Evolutionary conservation across 306 rosid species (phyloP).

Genomic region (Astragalus membranaceus): DNA sequence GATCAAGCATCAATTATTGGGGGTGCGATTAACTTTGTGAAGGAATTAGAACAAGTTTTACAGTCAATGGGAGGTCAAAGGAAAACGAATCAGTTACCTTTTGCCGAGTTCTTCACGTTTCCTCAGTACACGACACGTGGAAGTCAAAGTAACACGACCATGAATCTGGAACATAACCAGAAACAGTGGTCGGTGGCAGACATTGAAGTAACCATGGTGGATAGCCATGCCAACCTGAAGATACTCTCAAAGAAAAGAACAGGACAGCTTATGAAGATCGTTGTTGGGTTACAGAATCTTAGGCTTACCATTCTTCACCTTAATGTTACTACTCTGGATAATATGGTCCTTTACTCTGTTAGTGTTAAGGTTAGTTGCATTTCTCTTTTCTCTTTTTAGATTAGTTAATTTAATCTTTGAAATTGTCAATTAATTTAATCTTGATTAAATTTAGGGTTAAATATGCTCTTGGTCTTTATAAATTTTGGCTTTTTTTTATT

Average conservation of each 20-base stretch:
- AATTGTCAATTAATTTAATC: too few species aligned
- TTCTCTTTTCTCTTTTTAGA: neutral
- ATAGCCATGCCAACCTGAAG: constrained; percentile 78
- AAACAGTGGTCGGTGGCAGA: constrained; percentile 48
- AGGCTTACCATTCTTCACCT: constrained; percentile 71
- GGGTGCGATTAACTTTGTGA: constrained; percentile 88
- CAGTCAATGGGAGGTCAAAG: constrained; percentile 53
- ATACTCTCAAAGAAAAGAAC: constrained; percentile 52
- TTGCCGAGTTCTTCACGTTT: constrained; percentile 67
- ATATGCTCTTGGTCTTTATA: too few species aligned
- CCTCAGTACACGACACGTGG: constrained; percentile 69
- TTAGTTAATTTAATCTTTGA: neutral
- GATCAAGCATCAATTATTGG: constrained; percentile 96
- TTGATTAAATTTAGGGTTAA: too few species aligned
- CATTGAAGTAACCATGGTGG: constrained; percentile 86
- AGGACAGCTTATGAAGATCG: constrained; percentile 53
- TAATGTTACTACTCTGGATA: constrained; percentile 50
- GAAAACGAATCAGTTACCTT: constrained; percentile 29
- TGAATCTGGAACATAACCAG: constrained; percentile 14
- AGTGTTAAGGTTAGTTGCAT: constrained; percentile 58
- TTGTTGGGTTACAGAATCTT: constrained; percentile 56
- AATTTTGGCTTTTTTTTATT: too few species aligned
- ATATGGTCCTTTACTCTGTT: constrained; percentile 71
- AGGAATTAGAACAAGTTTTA: constrained; percentile 70
- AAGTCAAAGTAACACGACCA: constrained; percentile 12